phyloP scores from a whole-genome alignment of 164 flowering plant genomes.

The Brasenia schreberi region DNA sequence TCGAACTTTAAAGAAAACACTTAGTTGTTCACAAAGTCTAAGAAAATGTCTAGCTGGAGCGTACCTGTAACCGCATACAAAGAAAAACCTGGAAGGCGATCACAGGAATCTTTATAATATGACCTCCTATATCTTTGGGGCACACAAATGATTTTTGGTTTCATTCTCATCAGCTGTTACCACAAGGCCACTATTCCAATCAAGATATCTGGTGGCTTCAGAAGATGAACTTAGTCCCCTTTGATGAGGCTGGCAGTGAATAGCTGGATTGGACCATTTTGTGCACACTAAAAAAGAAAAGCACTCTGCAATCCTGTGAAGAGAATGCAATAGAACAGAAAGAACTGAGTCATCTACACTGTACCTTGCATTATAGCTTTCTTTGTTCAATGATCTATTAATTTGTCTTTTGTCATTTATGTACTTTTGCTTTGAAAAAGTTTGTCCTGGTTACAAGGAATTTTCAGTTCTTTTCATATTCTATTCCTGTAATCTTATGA shows the following conservation, averaged over 20 bases:
- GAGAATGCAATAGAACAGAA: neutral
- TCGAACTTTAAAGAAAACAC: no score
- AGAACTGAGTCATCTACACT: neutral
- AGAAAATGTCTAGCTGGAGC: neutral
- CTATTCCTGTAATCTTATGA: neutral
- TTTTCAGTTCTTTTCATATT: no score
- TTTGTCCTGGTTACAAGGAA: no score
- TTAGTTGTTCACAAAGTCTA: no score
- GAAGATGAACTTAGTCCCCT: slow-evolving; percentile 37
- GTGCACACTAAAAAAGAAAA: slow-evolving; percentile 94
- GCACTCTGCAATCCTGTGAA: slow-evolving; percentile 75
- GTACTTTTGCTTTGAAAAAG: no score
- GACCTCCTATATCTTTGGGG: slow-evolving; percentile 78
- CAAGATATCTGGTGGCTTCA: slow-evolving; percentile 40
- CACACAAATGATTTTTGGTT: slow-evolving; percentile 36
- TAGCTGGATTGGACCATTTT: slow-evolving; percentile 84
- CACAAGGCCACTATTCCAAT: slow-evolving; percentile 61
- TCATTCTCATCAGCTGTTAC: slow-evolving; percentile 49
- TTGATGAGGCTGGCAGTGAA: slow-evolving; percentile 42
- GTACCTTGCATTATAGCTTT: neutral
- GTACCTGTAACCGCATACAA: slow-evolving; percentile 82
- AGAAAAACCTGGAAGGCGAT: slow-evolving; percentile 66
- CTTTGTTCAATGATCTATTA: neutral
- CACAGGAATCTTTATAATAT: slow-evolving; percentile 79
- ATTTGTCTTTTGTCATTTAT: no score